Base-by-base conservation (phyloP, 306 rosid genomes). In the Spatholobus suberectus region DNA sequence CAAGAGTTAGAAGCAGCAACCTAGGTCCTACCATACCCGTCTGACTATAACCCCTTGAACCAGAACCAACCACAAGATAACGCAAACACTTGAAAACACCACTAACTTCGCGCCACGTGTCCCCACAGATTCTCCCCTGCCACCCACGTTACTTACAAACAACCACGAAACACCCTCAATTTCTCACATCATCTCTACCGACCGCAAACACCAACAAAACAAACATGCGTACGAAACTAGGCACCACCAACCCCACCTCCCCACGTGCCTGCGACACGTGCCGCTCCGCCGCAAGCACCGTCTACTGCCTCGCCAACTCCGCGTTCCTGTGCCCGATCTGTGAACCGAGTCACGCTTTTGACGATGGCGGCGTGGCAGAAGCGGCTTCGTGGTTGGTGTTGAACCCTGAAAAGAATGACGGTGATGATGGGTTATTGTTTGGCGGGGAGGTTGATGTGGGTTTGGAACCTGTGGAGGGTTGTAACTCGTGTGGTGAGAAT, bases 21-120 rank as follows among this genome's bases (percentile, higher is more conserved):
- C 7, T 57, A 77, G 75, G 77, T 15, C 85, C 88, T 59, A 58
- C 81, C 3, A 55, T 0, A 55, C 62, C 62, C 5, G 29, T n/a
- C 32, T 21, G 32, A 55, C 29, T 55, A 49, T 8, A 55, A 20
- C 26, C 58, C 0, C 18, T 75, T 79, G 13, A 81, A 77, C 23
- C 57, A 21, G 0, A 76, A 44, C 77, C 54, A 81, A 78, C 93
- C 91, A 89, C 89, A 86, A 66, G 71, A 86, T 82, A 87, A 80
- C 43, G 27, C 73, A 38, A 65, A 78, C 6, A 49, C 84, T 73
- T 29, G 62, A 52, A 9, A 0, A 2, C 1, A 17, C 95, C 93
- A 89, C 84, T 75, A 55, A 63, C 2, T 80, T 2, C 0, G 3
- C 2, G 66, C 35, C 66, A 58, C n/a, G 37, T 58, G n/a, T 10